Conservation (phyloP, 345 rosid species). For the Murraya koenigii region DNA sequence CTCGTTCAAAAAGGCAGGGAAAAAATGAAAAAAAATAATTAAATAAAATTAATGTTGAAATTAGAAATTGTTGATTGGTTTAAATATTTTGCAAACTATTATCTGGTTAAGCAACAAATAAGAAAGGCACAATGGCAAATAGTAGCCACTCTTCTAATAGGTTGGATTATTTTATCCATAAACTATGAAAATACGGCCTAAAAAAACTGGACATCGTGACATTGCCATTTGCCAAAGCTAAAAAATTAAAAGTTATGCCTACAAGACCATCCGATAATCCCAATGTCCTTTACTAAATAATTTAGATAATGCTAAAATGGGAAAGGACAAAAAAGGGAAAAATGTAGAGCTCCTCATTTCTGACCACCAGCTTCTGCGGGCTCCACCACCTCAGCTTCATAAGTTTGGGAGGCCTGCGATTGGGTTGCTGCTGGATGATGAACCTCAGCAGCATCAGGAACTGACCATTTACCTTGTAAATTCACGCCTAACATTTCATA, state of each 20-base stretch:
- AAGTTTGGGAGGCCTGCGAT: slow-evolving; percentile 30
- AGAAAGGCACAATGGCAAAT: too few species aligned
- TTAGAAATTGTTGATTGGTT: too few species aligned
- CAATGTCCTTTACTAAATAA: background rate
- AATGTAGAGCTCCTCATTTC: slow-evolving; percentile 43
- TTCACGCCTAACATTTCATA: slow-evolving; percentile 94
- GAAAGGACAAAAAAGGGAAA: background rate
- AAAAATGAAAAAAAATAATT: too few species aligned
- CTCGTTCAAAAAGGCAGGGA: too few species aligned
- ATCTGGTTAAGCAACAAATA: too few species aligned
- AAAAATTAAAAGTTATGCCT: background rate
- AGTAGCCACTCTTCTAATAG: too few species aligned
- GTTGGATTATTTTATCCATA: background rate
- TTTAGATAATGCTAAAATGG: background rate
- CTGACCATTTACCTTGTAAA: slow-evolving; percentile 83
- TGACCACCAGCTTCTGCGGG: slow-evolving; percentile 56
- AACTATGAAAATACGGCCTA: background rate
- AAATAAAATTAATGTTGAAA: too few species aligned
- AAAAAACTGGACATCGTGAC: background rate
- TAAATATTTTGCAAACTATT: too few species aligned
- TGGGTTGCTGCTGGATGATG: slow-evolving; percentile 27
- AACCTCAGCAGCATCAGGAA: slow-evolving; percentile 21
- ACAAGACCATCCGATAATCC: background rate
- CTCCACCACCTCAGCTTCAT: slow-evolving; percentile 88
- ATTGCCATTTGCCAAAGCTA: background rate